Evolutionary conservation across 2,329 filamentous ascomycete genomes (phyloP), one percentile per base, ranked within the genome.

Genomic region (Alternaria atra): DNA sequence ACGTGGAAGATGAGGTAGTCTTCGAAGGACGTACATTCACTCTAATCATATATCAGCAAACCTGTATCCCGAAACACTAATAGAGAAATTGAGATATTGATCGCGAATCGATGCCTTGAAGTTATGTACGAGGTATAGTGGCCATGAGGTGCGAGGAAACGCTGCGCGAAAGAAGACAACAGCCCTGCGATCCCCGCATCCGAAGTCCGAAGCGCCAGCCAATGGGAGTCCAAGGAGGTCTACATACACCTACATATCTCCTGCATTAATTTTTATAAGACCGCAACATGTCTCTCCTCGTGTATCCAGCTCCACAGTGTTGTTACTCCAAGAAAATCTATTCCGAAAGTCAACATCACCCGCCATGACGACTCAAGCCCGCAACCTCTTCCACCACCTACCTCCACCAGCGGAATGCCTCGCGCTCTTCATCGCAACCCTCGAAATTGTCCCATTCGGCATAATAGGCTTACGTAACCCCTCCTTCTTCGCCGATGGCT

Each of bases 341-440:
- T 50, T 15, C 7, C 27, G 20, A 25, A 1, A 3, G 30, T 37
- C 20, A 37, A 27, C 23, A n/a, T 50, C n/a, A n/a, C n/a, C 60
- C 44, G 35, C 17, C 9, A 71, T 72, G 68, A 40, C 67, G 2
- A 57, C 55, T 9, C 61, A 60, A 56, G 60, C 43, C 17, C 64
- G 63, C 55, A 70, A 56, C 44, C 61, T 72, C 37, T 68, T 70
- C 34, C 55, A 67, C 7, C 60, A 56, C 13, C 66, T 71, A 15
- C 69, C 66, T 30, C 66, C 69, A 3, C 69, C 68, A 35, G 69
- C 68, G 27, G 66, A 72, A 65, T 72, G 69, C 40, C 61, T 72
- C 6, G 69, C 69, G 9, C 62, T 72, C 13, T 50, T 72, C 34
- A 66, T 72, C 32, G 69, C 64, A 15, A 66, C 68, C 2, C 65